Conservation (phyloP, 345 rosid genomes). For the Ricinus communis region DNA sequence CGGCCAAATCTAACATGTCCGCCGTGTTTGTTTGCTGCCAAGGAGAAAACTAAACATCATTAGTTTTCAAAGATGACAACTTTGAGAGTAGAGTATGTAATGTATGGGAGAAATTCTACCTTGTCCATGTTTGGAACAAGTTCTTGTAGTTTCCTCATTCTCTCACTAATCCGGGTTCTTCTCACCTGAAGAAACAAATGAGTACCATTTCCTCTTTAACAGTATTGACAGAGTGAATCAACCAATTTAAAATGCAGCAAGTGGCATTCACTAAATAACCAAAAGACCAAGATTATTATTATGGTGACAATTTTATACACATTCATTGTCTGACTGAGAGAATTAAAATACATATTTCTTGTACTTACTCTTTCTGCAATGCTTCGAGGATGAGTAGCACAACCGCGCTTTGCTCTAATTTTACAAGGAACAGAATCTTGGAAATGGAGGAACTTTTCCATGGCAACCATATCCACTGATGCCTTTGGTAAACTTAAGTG, state of each 20-base stretch:
- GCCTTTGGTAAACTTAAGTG: slow-evolving; percentile 57
- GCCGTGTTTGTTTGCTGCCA: slow-evolving; percentile 93
- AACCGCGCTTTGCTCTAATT: slow-evolving; percentile 95
- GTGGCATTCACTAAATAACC: background rate
- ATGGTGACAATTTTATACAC: too few relatives aligned
- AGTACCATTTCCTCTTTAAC: background rate
- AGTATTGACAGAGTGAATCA: background rate
- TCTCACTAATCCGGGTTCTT: slow-evolving; percentile 90
- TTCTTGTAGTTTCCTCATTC: slow-evolving; percentile 96
- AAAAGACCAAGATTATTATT: background rate
- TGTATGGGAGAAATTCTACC: slow-evolving; percentile 42
- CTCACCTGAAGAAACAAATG: slow-evolving; percentile 57
- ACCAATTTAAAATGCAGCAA: background rate
- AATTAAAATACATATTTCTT: background rate
- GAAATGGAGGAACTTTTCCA: slow-evolving; percentile 65
- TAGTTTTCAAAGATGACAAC: background rate
- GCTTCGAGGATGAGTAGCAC: slow-evolving; percentile 99
- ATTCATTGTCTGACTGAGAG: background rate
- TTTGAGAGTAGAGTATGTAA: background rate
- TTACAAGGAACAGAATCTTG: slow-evolving; percentile 97
- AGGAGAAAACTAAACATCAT: slow-evolving; percentile 8
- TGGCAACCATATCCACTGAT: slow-evolving; percentile 54
- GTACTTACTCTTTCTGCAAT: slow-evolving; percentile 85
- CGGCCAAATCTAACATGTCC: slow-evolving; percentile 97
- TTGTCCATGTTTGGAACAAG: slow-evolving; percentile 98